Evolutionary conservation across 495 filamentous ascomycete genomes (phyloP), one percentile per base, ranked within the genome.

Genomic region (Hyaloscypha hepaticicola): DNA sequence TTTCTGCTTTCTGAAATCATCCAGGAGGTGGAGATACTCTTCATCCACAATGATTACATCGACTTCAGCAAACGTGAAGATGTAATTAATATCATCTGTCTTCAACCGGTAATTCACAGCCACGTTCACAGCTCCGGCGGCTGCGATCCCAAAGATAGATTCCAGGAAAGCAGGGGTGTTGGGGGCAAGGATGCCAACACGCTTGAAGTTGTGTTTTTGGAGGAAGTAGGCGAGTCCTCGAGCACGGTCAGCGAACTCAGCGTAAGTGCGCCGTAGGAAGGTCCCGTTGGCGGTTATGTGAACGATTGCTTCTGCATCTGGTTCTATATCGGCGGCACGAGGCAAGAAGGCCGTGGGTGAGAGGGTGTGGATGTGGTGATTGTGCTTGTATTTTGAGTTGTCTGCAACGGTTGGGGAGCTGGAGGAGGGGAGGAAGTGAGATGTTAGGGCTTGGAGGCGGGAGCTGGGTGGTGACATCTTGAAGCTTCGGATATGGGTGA

Each of bases 161-260:
- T 98, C 94, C 22, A 98, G 78, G 73, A 97, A 97, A 0, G 92
- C 95, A 3, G 95, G 95, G 5, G 95, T 99, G 73, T 99, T 99
- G 1, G 96, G 88, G 24, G 85, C 86, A 5, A 99, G 80, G 45
- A 99, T 87, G 5, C 95, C 95, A 1, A 88, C 83, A 61, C 89
- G 83, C 72, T 84, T 88, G 69, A 83, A 85, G 8, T 81, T 81
- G 60, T 88, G 82, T 71, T 91, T 90, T 52, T 82, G 83, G 57
- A 98, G 74, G 73, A 88, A 98, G 74, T 95, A 98, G 9, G 90
- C 93, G 24, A 99, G 76, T 0, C 96, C 95, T 38, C 89, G 77
- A 0, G 95, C 90, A 8, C 96, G 88, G 68, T 95, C 90, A 19
- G 95, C 91, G 49, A 90, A 82, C 69, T 96, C 90, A 60, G 78